A percentile compares a stretch with the other conserved stretches of the same genome.
Conservation (phyloP, 148 eudicot genomes). For the Silene uniflora region DNA sequence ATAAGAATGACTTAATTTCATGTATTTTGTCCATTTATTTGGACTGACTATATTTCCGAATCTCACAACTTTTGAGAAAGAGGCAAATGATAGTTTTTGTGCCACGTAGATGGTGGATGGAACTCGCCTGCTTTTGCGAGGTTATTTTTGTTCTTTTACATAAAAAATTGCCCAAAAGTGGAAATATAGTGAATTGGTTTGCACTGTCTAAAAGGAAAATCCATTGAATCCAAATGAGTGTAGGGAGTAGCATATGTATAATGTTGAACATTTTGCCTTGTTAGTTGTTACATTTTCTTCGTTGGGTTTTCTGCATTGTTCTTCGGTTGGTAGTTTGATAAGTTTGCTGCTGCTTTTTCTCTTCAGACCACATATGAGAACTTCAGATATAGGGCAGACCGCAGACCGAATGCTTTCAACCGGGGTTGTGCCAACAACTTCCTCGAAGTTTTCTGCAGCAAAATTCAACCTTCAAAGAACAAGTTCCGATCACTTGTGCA, state of each 20-base stretch:
- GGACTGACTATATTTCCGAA: no score
- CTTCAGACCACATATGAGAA: conserved; percentile 73
- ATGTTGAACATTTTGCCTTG: neutral
- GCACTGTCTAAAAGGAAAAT: neutral
- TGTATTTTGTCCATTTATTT: no score
- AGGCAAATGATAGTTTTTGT: no score
- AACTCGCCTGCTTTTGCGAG: no score
- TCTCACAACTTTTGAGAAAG: no score
- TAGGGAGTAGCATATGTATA: neutral
- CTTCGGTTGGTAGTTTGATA: neutral
- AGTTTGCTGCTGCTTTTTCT: conserved; percentile 4
- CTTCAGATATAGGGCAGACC: conserved; percentile 57
- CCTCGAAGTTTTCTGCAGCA: conserved; percentile 49
- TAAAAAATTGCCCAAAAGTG: no score
- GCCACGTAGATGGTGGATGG: no score
- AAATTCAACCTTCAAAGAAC: conserved; percentile 49
- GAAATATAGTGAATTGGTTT: neutral
- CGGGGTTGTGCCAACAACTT: conserved; percentile 56
- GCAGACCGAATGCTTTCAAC: conserved; percentile 47
- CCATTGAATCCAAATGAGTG: neutral
- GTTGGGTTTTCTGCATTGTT: neutral
- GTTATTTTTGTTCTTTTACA: no score
- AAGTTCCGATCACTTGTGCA: conserved; percentile 42
- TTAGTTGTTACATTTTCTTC: neutral
- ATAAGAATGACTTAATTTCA: no score